These are phyloP conservation scores for Botryobasidium botryosum DNA, from an alignment of 768 basidiomycete species.

Conservation along the genomic window DNA sequence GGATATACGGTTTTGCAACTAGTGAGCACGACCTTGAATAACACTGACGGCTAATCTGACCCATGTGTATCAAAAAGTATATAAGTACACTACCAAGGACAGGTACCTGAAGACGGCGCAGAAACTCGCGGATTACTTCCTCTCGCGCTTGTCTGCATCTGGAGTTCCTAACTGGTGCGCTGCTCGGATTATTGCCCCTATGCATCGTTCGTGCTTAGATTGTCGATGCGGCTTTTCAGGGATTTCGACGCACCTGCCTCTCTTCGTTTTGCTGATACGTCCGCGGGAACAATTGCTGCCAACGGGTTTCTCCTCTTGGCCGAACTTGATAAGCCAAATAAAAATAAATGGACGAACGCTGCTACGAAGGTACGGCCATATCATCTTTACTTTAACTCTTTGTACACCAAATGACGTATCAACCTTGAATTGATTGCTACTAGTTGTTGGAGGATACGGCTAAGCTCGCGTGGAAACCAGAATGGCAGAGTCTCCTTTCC, in stretches of 20 bases:
- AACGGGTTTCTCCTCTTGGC: constrained; percentile 43
- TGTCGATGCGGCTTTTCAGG: too few species aligned
- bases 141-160: constrained; percentile 38
- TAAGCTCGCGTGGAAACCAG: constrained; percentile 2
- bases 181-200: too few species aligned
- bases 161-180: constrained; percentile 51
- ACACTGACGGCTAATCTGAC: not conserved
- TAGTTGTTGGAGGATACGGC: constrained; percentile 7
- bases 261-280: constrained; percentile 49
- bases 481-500: constrained; percentile 9
- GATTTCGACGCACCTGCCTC: constrained; percentile 49
- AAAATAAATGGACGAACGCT: constrained; percentile 22
- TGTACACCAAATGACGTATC: not conserved
- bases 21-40: too few species aligned
- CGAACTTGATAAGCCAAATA: constrained; percentile 22
- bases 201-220: too few species aligned
- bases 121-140: constrained; percentile 40
- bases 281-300: constrained; percentile 46
- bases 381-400: constrained; percentile 12
- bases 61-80: constrained; percentile 30
- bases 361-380: constrained; percentile 29
- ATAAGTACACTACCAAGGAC: constrained; percentile 31
- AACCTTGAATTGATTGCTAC: not conserved
- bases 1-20: constrained; percentile 49
- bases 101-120: constrained; percentile 45